A percentile compares a stretch with the other conserved stretches of the same genome.
Evolutionary conservation across 2,329 filamentous ascomycete species (phyloP).

Genomic region (Aspergillus brunneoviolaceus): DNA sequence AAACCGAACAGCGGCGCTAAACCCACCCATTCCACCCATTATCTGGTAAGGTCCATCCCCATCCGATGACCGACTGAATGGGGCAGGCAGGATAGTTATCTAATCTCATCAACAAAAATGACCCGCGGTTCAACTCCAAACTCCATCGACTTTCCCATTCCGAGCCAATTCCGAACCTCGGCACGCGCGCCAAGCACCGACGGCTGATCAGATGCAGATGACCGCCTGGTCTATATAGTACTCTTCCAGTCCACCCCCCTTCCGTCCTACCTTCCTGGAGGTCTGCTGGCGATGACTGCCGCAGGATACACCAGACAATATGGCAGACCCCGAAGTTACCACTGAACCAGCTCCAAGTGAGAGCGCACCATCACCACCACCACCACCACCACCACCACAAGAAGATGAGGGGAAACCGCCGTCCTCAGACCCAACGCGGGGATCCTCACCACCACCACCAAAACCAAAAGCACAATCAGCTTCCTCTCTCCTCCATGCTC

Average conservation of each 20-base stretch:
- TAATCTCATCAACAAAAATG: neutral
- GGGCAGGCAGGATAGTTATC: neutral
- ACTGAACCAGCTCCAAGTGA: slow-evolving; percentile 15
- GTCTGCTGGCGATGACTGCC: neutral
- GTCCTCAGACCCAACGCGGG: slow-evolving; percentile 13
- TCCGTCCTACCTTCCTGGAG: no score
- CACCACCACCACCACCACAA: slow-evolving; percentile 12
- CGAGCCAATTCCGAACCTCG: slow-evolving; percentile 18
- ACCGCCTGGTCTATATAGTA: neutral
- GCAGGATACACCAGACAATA: slow-evolving; percentile 7
- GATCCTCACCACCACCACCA: slow-evolving; percentile 8
- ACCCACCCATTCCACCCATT: no score
- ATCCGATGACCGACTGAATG: no score
- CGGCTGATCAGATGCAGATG: slow-evolving; percentile 14
- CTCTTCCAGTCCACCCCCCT: neutral
- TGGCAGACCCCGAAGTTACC: slow-evolving; percentile 23
- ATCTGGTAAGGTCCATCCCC: no score
- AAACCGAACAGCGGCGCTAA: no score
- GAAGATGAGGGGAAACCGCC: slow-evolving; percentile 26
- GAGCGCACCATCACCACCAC: slow-evolving; percentile 2
- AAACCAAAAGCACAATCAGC: neutral
- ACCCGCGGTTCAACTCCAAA: neutral
- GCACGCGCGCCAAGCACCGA: slow-evolving; percentile 12
- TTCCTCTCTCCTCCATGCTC: slow-evolving; percentile 5
- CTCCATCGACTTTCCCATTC: slow-evolving; percentile 1